A percentile compares a stretch with the other conserved stretches of the same genome.
phyloP scores from a whole-genome alignment of 768 basidiomycete genomes.

The Termitomyces sp. region DNA sequence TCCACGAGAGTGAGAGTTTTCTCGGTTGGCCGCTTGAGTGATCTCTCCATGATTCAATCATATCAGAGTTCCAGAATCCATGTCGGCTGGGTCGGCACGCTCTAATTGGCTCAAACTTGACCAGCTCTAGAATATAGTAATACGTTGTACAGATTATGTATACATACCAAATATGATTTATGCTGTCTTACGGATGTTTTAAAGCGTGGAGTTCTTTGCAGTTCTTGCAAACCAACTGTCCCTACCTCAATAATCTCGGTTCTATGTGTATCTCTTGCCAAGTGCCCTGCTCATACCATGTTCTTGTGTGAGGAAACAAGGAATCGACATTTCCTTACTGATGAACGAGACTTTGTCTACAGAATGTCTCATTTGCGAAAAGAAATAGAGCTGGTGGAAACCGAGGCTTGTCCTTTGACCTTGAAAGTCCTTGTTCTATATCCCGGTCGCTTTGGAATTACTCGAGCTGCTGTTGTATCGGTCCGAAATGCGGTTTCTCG shows the following conservation, averaged over 20 bases:
- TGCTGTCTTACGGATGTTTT: background rate
- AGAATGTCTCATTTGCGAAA: background rate
- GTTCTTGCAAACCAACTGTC: background rate
- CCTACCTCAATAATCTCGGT: background rate
- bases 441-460: background rate
- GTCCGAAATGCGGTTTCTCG: background rate
- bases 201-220: background rate
- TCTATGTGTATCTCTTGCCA: background rate
- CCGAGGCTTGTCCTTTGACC: background rate
- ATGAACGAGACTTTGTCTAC: background rate
- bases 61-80: background rate
- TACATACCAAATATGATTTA: too few relatives aligned
- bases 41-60: too few relatives aligned
- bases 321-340: background rate
- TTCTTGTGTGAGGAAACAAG: background rate
- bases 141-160: too few relatives aligned
- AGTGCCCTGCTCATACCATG: background rate
- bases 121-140: too few relatives aligned
- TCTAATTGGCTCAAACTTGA: too few relatives aligned
- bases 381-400: background rate
- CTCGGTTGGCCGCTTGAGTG: too few relatives aligned
- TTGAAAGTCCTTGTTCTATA: background rate
- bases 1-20: too few relatives aligned
- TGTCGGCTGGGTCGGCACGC: too few relatives aligned
- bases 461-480: background rate